These are phyloP conservation scores for Posidonia oceanica DNA, from an alignment of 116 monocot genomes.

Conservation along the genomic window DNA sequence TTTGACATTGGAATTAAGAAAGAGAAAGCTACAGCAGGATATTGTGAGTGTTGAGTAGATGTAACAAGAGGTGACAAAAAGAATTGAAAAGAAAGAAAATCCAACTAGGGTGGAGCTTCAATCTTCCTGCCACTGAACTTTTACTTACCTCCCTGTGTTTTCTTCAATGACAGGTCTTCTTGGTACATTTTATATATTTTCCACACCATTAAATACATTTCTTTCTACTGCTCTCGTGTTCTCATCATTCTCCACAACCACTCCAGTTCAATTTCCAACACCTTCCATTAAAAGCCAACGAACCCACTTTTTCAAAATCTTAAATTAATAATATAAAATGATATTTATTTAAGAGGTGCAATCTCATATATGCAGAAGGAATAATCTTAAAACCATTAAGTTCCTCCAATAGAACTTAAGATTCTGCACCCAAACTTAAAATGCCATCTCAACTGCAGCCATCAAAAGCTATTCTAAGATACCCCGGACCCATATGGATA, in stretches of 20 bases:
- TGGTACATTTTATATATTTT: not conserved
- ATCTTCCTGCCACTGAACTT: not conserved
- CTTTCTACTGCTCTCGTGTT: not conserved
- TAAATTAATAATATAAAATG: no score
- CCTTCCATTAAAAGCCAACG: conserved; percentile 21
- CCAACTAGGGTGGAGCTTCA: not conserved
- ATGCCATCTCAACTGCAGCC: conserved; percentile 5
- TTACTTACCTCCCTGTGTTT: conserved; percentile 10
- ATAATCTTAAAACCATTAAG: conserved; percentile 7
- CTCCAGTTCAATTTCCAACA: conserved; percentile 42
- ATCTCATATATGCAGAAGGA: not conserved
- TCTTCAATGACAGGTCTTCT: conserved; percentile 16
- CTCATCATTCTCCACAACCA: conserved; percentile 26
- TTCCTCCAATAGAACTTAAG: not conserved
- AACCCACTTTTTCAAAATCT: conserved; percentile 6
- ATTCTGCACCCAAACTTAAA: conserved; percentile 4
- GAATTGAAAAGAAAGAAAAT: not conserved
- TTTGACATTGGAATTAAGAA: conserved; percentile 13
- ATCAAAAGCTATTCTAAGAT: conserved; percentile 5
- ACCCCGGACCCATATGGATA: not conserved
- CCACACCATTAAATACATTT: conserved; percentile 4
- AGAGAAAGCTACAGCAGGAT: not conserved
- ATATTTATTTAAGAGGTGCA: not conserved
- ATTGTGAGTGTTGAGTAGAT: conserved; percentile 5
- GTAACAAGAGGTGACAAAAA: conserved; percentile 9